A percentile compares a stretch with the other conserved stretches of the same genome.
Conservation (phyloP, 352 stramenopile species). For the Pythium brachiatum region DNA sequence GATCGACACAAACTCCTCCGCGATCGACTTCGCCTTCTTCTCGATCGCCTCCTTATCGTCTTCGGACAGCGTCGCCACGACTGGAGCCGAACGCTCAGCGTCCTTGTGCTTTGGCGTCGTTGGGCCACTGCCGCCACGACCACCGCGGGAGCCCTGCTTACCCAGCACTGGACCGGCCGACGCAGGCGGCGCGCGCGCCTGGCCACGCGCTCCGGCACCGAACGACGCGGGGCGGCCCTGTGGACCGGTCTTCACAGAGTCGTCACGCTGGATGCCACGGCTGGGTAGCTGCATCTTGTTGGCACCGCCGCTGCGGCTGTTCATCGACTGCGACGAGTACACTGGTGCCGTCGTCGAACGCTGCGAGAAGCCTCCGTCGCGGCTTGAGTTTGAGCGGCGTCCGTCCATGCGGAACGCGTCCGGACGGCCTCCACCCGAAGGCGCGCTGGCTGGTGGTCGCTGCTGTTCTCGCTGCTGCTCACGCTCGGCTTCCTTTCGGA, state of each 20-base stretch:
- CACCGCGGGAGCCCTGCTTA: constrained; percentile 9
- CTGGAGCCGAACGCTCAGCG: background rate
- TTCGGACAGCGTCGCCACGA: constrained; percentile 40
- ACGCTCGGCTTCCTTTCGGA: constrained; percentile 92
- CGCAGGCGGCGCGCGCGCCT: constrained; percentile 6
- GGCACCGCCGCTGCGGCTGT: constrained; percentile 22
- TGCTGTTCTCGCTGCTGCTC: constrained; percentile 39
- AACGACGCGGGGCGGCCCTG: constrained; percentile 30
- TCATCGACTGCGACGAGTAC: constrained; percentile 30
- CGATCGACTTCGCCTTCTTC: constrained; percentile 77
- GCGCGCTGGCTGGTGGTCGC: constrained; percentile 51
- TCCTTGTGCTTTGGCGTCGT: constrained; percentile 13
- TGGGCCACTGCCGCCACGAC: constrained; percentile 1
- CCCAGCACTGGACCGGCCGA: constrained; percentile 12
- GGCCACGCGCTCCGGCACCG: constrained; percentile 12
- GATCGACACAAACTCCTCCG: constrained; percentile 78
- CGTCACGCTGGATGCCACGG: constrained; percentile 18
- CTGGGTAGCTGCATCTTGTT: constrained; percentile 25
- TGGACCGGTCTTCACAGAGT: constrained; percentile 26
- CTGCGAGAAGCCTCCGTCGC: constrained; percentile 39
- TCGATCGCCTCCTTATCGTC: constrained; percentile 61
- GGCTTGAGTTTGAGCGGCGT: constrained; percentile 28
- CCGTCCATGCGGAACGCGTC: constrained; percentile 29
- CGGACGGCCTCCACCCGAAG: constrained; percentile 27
- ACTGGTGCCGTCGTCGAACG: constrained; percentile 25